These are phyloP conservation scores for Lathyrus tuberosus DNA, from an alignment of 306 rosid genomes.

Conservation along the genomic window DNA sequence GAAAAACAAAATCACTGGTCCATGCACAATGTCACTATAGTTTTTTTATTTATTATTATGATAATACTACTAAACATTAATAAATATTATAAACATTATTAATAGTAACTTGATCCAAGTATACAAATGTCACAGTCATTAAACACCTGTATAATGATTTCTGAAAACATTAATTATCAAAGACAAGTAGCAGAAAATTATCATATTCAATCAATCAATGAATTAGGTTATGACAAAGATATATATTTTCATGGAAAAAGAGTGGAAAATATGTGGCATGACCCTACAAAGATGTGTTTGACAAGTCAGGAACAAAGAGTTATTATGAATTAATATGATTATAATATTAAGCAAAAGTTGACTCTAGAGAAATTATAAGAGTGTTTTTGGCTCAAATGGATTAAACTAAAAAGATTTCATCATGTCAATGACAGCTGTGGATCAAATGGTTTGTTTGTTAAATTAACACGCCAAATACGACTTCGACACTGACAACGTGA, in stretches of 20 bases:
- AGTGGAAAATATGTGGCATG: slow-evolving; percentile 39
- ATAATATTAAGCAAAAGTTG: slow-evolving; percentile 41
- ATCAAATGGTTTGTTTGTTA: slow-evolving; percentile 38
- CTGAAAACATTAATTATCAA: neutral
- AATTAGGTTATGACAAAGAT: slow-evolving; percentile 8
- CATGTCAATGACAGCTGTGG: slow-evolving; percentile 45
- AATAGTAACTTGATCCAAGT: slow-evolving; percentile 24
- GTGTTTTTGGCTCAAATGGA: slow-evolving; percentile 43
- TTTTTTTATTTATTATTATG: slow-evolving; percentile 26
- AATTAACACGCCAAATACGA: too few species aligned
- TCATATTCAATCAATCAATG: slow-evolving; percentile 31
- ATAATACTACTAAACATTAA: too few species aligned
- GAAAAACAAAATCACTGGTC: slow-evolving; percentile 57
- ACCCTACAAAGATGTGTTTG: slow-evolving; percentile 41
- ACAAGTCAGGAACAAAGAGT: neutral
- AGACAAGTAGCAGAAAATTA: slow-evolving; percentile 3
- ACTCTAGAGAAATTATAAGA: slow-evolving; percentile 31
- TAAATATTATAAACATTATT: slow-evolving; percentile 32
- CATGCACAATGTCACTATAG: slow-evolving; percentile 50
- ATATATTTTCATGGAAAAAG: neutral
- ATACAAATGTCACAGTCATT: slow-evolving; percentile 49
- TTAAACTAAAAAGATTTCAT: slow-evolving; percentile 35
- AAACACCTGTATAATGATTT: slow-evolving; percentile 33
- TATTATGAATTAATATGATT: slow-evolving; percentile 1
- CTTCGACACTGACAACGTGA: too few species aligned